Percentiles rank a stretch among this genome's conserved stretches.
phyloP scores from a whole-genome alignment of 2,329 filamentous ascomycete species.

The Botrytis byssoidea region DNA sequence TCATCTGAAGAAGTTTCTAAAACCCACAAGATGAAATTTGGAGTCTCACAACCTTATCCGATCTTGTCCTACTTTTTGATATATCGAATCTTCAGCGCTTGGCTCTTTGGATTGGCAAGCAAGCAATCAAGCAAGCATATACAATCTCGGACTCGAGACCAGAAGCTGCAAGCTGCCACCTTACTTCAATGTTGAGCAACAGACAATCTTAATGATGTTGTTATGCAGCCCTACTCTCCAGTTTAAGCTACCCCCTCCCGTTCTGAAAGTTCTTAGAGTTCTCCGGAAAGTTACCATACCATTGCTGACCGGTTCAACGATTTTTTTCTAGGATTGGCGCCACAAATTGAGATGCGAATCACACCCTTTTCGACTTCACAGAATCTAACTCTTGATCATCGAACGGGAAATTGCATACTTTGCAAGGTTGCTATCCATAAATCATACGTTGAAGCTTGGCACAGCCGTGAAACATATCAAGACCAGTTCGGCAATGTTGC shows the following conservation, averaged over 20 bases:
- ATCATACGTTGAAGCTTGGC: conserved; percentile 23
- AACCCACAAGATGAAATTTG: conserved; percentile 20
- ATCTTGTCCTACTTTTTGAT: conserved; percentile 24
- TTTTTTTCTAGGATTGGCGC: neutral
- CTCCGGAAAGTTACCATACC: neutral
- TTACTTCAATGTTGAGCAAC: conserved; percentile 14
- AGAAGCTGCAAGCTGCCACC: conserved; percentile 20
- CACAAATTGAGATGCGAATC: neutral
- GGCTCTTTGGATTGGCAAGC: conserved; percentile 9
- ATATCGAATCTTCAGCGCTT: conserved; percentile 21
- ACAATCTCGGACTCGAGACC: conserved; percentile 16
- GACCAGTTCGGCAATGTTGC: conserved; percentile 17
- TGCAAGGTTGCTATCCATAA: conserved; percentile 15
- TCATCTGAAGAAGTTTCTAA: conserved; percentile 10
- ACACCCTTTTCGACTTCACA: conserved; percentile 2
- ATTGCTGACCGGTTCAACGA: conserved; percentile 16
- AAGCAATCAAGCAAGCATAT: neutral
- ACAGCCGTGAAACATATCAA: conserved; percentile 20
- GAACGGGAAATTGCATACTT: conserved; percentile 19
- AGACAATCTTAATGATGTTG: conserved; percentile 13
- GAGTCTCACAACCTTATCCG: conserved; percentile 23
- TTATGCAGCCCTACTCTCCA: conserved; percentile 19
- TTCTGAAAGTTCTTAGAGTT: neutral
- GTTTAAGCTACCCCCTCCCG: neutral
- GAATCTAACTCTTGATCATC: conserved; percentile 8